Evolutionary conservation across 768 basidiomycete species (phyloP), one percentile per base, ranked within the genome.

Genomic region (Mycena metata): DNA sequence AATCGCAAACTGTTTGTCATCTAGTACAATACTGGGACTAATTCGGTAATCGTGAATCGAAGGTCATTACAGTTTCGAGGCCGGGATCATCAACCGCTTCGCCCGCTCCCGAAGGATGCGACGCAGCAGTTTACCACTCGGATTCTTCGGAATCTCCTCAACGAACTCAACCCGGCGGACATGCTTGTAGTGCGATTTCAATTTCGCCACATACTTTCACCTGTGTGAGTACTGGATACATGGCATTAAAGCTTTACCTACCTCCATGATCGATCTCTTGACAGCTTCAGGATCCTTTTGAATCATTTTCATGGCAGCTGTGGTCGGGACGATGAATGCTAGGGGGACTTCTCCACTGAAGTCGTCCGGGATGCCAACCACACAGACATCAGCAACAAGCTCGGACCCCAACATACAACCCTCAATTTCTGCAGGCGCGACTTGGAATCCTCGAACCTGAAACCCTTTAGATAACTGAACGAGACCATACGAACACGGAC

Each of bases 281-380:
- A 35, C 49, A 16, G 47, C 49, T 11, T 51, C 35, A 35, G 58
- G 50, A 54, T 67, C 72, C 39, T 33, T 54, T 43, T 60, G 36
- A 66, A 72, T 68, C 30, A 78, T 76, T 52, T 69, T 70, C 33
- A 74, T 64, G 6, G 85, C 80, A 8, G 76, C 73, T 17, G 56
- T 45, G 21, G 76, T 76, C 26, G 83, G 79, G 19, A 83, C 83
- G 16, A 88, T 81, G 73, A 85, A 88, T 2, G 88, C 87, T 15
- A 87, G 71, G 15, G 89, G 87, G 8, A 86, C 68, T 69, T 89
- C 88, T 17, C 88, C 86, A 46, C 79, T 83, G 73, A 81, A 86
- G 21, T 86, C 86, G 60, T 88, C 86, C 11, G 79, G 79, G 17
- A 86, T 71, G 3, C 86, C 84, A 8, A 88, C 84, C 5, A 85